Percentiles rank a stretch among this genome's conserved stretches.
Conservation (phyloP, 2,329 filamentous ascomycete genomes). For the Xylariaceae sp. region DNA sequence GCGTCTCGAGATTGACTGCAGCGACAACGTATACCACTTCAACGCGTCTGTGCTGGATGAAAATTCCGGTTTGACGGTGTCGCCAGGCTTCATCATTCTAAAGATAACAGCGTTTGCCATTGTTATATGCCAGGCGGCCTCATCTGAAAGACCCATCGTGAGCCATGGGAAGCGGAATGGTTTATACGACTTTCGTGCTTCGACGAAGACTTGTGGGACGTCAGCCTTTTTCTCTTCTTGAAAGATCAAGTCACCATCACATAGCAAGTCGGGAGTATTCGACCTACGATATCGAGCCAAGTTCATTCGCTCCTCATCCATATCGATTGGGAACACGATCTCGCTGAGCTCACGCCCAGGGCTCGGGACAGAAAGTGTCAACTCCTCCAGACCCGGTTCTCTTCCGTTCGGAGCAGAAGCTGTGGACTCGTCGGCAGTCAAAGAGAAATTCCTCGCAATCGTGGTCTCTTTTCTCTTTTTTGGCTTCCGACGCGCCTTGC, state of each 20-base stretch:
- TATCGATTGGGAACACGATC: slow-evolving; percentile 21
- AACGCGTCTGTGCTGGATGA: slow-evolving; percentile 18
- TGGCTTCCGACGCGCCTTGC: slow-evolving; percentile 25
- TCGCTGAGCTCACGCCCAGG: slow-evolving; percentile 17
- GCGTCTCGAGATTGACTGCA: slow-evolving; percentile 22
- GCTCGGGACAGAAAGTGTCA: too few species aligned
- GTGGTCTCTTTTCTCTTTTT: slow-evolving; percentile 15
- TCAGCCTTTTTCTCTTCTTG: not conserved
- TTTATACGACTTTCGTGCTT: slow-evolving; percentile 16
- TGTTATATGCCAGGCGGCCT: slow-evolving; percentile 27
- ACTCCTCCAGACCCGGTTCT: too few species aligned
- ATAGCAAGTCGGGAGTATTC: not conserved
- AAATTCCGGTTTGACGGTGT: slow-evolving; percentile 16
- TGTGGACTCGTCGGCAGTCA: too few species aligned
- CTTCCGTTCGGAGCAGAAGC: too few species aligned
- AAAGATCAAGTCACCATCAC: too few species aligned
- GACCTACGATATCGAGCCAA: slow-evolving; percentile 23
- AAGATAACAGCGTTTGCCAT: slow-evolving; percentile 24
- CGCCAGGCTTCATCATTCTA: slow-evolving; percentile 11
- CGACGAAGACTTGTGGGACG: slow-evolving; percentile 18
- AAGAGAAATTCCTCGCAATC: too few species aligned
- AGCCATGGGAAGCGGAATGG: slow-evolving; percentile 27
- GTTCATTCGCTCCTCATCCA: slow-evolving; percentile 22
- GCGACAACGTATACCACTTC: slow-evolving; percentile 26
- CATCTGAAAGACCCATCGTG: slow-evolving; percentile 23